These are phyloP conservation scores for Nyssa sinensis DNA, from an alignment of 148 eudicot species.

Conservation along the genomic window DNA sequence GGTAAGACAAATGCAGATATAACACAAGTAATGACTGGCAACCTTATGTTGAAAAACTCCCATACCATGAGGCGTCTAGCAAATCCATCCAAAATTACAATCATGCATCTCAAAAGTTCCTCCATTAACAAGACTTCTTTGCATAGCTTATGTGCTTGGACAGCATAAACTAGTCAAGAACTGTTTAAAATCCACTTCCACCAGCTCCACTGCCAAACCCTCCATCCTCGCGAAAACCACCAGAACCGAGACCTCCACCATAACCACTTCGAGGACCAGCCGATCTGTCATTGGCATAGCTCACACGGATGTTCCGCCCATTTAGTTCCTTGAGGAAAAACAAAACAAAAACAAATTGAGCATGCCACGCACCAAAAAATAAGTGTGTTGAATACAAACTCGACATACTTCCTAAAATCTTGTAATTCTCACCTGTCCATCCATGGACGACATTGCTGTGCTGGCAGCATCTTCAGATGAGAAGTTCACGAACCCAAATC, in stretches of 20 bases:
- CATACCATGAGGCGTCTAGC: not conserved
- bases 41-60: not conserved
- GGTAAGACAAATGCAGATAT: not conserved
- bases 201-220: not conserved
- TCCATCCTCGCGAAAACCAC: conserved; percentile 8
- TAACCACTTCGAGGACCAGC: conserved; percentile 9
- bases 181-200: not conserved
- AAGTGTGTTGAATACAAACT: too few relatives aligned
- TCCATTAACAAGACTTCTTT: not conserved
- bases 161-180: not conserved
- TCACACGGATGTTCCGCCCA: conserved; percentile 55
- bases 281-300: conserved; percentile 38
- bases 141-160: not conserved
- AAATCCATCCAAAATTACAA: not conserved
- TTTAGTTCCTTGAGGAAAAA: conserved; percentile 45
- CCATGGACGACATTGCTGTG: conserved; percentile 62
- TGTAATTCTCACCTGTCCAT: conserved; percentile 59
- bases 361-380: too few relatives aligned
- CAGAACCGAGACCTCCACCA: conserved; percentile 10
- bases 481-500: conserved; percentile 76
- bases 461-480: conserved; percentile 46
- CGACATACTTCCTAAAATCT: not conserved
- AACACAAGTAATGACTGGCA: not conserved
- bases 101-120: not conserved
- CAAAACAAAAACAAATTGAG: too few relatives aligned